Evolutionary conservation across 192 early-diverging fungal species (phyloP), one percentile per base, ranked within the genome.

Genomic region (Rhizophagus clarus): DNA sequence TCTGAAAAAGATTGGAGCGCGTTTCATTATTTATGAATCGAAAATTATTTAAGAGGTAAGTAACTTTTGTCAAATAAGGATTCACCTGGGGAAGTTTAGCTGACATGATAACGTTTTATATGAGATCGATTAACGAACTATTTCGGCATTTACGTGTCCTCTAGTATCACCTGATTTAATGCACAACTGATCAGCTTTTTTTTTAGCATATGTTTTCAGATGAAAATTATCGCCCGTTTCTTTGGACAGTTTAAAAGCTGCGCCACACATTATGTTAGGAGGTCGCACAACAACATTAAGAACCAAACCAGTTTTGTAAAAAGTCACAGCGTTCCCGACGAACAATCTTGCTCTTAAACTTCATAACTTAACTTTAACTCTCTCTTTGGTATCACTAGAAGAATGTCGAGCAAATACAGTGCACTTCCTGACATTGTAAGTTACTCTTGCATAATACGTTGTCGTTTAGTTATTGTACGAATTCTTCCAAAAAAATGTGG

Each of bases 381-480:
- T 56, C 37, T 45, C 72, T 12, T 45, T 56, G 20, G 51, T 56
- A 74, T 28, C 32, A 74, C 71, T 70, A 74, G 11, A 63, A 82
- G 63, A 81, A 89, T 88, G 84, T 88, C 83, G 1, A 90, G 87
- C 81, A 96, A 96, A 82, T 95, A 95, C 87, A 84, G 90, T 64
- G 88, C 89, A 60, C 87, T 96, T 32, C 93, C 93, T 24, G 94
- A 95, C 84, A 93, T 96, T 85, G 95, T 90, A 87, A 82, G 86
- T 80, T 68, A 14, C 61, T 10, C 37, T 47, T 28, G 3, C 12
- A 28, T 15, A 9, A 14, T 67, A 67, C 5, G 14, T 31, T 9
- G 15, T 6, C 12, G 32, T 4, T 66, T 47, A 26, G 40, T n/a
- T 74, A 32, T 32, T 56, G 4, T 40, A 9, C 45, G 47, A 42